Percentiles rank a stretch among this genome's conserved stretches.
Conservation (phyloP, 108 stramenopile species). For the Nitzschia inconspicua region DNA sequence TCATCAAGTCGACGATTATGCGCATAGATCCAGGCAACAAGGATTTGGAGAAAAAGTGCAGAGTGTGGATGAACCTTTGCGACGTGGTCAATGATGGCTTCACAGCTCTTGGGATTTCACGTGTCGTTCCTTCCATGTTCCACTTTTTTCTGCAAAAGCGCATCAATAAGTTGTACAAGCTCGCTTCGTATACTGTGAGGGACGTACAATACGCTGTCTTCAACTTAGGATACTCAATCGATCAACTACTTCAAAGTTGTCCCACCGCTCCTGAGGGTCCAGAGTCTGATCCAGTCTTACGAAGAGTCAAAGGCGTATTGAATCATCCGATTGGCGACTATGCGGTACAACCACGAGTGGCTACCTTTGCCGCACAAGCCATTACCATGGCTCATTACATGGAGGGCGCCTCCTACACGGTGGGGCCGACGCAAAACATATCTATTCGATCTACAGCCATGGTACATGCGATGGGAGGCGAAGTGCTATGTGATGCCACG, state of each 20-base stretch:
- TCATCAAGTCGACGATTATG: slow-evolving; percentile 20
- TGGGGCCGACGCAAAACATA: slow-evolving; percentile 50
- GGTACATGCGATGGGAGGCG: slow-evolving; percentile 43
- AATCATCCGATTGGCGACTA: slow-evolving; percentile 67
- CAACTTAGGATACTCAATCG: slow-evolving; percentile 34
- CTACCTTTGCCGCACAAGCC: slow-evolving; percentile 52
- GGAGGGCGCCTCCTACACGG: slow-evolving; percentile 47
- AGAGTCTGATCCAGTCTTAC: slow-evolving; percentile 49
- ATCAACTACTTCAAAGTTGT: slow-evolving; percentile 29
- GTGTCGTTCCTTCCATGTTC: slow-evolving; percentile 37
- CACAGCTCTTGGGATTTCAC: slow-evolving; percentile 40
- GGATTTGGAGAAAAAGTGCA: slow-evolving; percentile 16
- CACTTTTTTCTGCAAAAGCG: slow-evolving; percentile 40
- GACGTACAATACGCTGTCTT: slow-evolving; percentile 57
- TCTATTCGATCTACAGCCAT: slow-evolving; percentile 40
- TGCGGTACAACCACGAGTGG: slow-evolving; percentile 44
- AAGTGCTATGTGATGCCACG: slow-evolving; percentile 51
- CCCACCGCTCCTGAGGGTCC: slow-evolving; percentile 37
- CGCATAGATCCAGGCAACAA: slow-evolving; percentile 38
- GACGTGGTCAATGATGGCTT: slow-evolving; percentile 41
- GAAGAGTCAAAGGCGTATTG: slow-evolving; percentile 51
- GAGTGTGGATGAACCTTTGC: slow-evolving; percentile 41
- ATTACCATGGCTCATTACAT: slow-evolving; percentile 57
- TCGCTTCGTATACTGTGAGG: slow-evolving; percentile 44
- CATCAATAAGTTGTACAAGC: slow-evolving; percentile 34